Evolutionary conservation across 208 protist species (phyloP).

Genomic region (Leishmania mexicana): DNA sequence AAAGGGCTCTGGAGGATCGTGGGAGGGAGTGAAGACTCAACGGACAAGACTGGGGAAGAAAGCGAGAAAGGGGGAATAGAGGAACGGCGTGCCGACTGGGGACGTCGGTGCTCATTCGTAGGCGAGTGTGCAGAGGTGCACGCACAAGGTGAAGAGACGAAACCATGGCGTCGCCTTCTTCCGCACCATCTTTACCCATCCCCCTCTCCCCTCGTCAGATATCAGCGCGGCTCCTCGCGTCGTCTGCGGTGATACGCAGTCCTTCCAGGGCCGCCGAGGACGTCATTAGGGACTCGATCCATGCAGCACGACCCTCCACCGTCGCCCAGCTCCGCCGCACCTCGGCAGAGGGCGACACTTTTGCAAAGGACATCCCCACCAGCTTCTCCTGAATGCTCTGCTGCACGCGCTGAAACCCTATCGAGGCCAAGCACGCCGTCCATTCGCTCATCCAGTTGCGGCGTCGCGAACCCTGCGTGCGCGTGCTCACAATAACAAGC

Average conservation of each 20-base stretch:
- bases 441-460: conserved; percentile 72
- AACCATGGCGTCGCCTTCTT: not conserved
- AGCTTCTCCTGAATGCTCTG: conserved; percentile 66
- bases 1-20: not conserved
- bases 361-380: conserved; percentile 74
- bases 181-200: not conserved
- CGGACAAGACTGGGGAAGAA: not conserved
- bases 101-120: not conserved
- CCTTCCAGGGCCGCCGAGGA: conserved; percentile 36
- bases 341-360: conserved; percentile 22
- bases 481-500: conserved; percentile 84
- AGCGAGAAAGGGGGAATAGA: not conserved
- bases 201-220: not conserved
- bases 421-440: conserved; percentile 49
- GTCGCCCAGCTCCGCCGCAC: conserved; percentile 17
- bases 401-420: conserved; percentile 78
- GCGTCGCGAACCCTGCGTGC: conserved; percentile 73
- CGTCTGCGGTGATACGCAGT: conserved; percentile 63
- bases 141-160: not conserved
- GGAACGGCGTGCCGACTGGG: not conserved
- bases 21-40: not conserved
- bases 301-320: conserved; percentile 32
- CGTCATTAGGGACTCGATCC: conserved; percentile 48
- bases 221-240: conserved; percentile 15
- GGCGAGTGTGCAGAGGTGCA: not conserved